Conservation (phyloP, 2,329 filamentous ascomycete genomes). For the Aspergillus pseudoglaucus region DNA sequence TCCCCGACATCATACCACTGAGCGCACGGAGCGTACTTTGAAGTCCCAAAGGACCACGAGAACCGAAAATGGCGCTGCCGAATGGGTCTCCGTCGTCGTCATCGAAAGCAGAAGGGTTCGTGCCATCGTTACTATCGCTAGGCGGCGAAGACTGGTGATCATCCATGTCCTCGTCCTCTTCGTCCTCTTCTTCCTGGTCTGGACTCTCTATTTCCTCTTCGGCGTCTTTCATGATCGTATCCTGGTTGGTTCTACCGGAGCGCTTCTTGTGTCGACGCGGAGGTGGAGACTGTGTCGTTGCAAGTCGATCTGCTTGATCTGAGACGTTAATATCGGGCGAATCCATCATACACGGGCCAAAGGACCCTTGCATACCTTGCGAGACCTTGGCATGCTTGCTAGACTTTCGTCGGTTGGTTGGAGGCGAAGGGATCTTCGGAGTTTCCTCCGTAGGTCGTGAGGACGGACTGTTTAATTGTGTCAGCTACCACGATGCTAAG, state of each 20-base stretch:
- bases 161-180: conserved; percentile 19
- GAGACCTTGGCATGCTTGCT: conserved; percentile 62
- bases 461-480: conserved; percentile 46
- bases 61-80: conserved; percentile 57
- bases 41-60: conserved; percentile 58
- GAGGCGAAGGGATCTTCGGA: conserved; percentile 50
- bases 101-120: conserved; percentile 46
- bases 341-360: not conserved
- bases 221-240: conserved; percentile 65
- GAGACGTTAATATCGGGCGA: conserved; percentile 3
- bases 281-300: conserved; percentile 27
- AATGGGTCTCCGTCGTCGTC: conserved; percentile 58
- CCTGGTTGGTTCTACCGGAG: conserved; percentile 51
- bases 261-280: conserved; percentile 49
- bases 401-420: conserved; percentile 65
- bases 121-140: conserved; percentile 63
- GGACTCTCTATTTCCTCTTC: conserved; percentile 47
- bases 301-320: conserved; percentile 23
- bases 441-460: conserved; percentile 59
- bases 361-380: conserved; percentile 39
- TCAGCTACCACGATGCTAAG: conserved; percentile 2
- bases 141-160: conserved; percentile 39
- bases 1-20: conserved; percentile 85
- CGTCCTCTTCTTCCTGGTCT: conserved; percentile 44
- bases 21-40: conserved; percentile 78